Percentiles rank a stretch among this genome's conserved stretches.
Evolutionary conservation across 805 yeast genomes (phyloP).

Genomic region (Torulaspora maleeae): DNA sequence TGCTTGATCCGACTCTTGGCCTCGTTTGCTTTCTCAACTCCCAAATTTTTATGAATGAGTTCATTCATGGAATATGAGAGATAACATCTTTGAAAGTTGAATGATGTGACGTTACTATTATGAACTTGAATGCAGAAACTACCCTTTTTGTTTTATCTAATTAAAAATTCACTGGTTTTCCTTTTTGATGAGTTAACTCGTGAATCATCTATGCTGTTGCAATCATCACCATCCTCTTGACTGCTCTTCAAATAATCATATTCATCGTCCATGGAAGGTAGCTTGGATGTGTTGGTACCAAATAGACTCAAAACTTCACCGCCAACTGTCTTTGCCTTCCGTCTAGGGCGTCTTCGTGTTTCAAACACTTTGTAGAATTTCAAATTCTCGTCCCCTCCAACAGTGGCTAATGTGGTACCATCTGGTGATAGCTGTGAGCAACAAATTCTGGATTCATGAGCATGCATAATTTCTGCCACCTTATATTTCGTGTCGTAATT

Average conservation of each 20-base stretch:
- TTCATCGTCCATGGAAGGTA: conserved; percentile 7
- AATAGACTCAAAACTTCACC: conserved; percentile 22
- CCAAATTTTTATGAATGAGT: conserved; percentile 26
- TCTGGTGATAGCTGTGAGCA: conserved; percentile 86
- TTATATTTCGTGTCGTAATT: conserved; percentile 80
- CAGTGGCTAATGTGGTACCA: conserved; percentile 83
- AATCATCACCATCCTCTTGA: conserved; percentile 9
- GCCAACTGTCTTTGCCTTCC: conserved; percentile 30
- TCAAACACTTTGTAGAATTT: conserved; percentile 94
- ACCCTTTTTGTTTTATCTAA: conserved; percentile 16
- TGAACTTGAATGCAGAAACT: background rate
- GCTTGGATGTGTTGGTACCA: conserved; percentile 8
- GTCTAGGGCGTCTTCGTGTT: conserved; percentile 38
- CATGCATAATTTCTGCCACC: conserved; percentile 79
- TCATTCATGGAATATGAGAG: conserved; percentile 20
- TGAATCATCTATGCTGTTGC: conserved; percentile 12
- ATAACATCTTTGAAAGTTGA: background rate
- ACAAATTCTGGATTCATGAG: conserved; percentile 86
- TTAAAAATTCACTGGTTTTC: conserved; percentile 25
- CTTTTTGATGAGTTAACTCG: conserved; percentile 14
- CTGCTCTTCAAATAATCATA: conserved; percentile 8
- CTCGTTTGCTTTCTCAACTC: conserved; percentile 23
- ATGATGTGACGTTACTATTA: background rate
- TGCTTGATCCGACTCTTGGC: conserved; percentile 31
- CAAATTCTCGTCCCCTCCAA: conserved; percentile 92